Evolutionary conservation across 225 moss, liverwort and hornwort species (phyloP).

Genomic region (Polytrichum commune): DNA sequence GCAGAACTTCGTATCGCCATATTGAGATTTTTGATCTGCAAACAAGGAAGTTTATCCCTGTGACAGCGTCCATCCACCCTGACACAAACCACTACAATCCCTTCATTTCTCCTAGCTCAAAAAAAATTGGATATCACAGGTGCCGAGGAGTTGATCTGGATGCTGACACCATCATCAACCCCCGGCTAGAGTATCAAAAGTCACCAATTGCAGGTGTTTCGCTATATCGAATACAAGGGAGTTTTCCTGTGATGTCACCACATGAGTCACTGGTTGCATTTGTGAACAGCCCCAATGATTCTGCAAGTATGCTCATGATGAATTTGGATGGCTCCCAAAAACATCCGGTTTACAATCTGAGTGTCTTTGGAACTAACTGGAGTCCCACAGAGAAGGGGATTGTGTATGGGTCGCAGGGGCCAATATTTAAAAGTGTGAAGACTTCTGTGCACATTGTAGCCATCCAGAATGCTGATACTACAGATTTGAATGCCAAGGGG

Average conservation of each 20-base stretch:
- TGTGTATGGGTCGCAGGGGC: slow-evolving; percentile 27
- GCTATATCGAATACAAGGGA: slow-evolving; percentile 41
- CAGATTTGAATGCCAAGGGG: slow-evolving; percentile 13
- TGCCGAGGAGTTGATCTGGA: slow-evolving; percentile 27
- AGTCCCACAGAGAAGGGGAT: slow-evolving; percentile 31
- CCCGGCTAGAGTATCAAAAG: slow-evolving; percentile 27
- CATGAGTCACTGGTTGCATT: slow-evolving; percentile 43
- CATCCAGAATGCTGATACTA: slow-evolving; percentile 25
- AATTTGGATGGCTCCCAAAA: slow-evolving; percentile 29
- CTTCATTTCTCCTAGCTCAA: slow-evolving; percentile 34
- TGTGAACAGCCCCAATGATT: not conserved
- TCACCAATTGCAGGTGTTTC: slow-evolving; percentile 21
- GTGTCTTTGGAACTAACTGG: slow-evolving; percentile 36
- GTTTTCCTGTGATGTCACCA: slow-evolving; percentile 41
- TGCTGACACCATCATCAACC: slow-evolving; percentile 13
- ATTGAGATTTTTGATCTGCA: slow-evolving; percentile 42
- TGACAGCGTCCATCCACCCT: slow-evolving; percentile 39
- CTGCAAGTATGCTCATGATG: slow-evolving; percentile 18
- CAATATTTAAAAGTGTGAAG: slow-evolving; percentile 4
- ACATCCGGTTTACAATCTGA: slow-evolving; percentile 22
- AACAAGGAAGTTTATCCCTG: slow-evolving; percentile 22
- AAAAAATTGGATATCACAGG: slow-evolving; percentile 44
- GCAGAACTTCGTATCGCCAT: slow-evolving; percentile 42
- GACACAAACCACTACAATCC: slow-evolving; percentile 47
- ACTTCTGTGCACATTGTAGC: slow-evolving; percentile 37